Base-by-base conservation (phyloP, 1,284 basidiomycete genomes). In the Austroboletus niveus region DNA sequence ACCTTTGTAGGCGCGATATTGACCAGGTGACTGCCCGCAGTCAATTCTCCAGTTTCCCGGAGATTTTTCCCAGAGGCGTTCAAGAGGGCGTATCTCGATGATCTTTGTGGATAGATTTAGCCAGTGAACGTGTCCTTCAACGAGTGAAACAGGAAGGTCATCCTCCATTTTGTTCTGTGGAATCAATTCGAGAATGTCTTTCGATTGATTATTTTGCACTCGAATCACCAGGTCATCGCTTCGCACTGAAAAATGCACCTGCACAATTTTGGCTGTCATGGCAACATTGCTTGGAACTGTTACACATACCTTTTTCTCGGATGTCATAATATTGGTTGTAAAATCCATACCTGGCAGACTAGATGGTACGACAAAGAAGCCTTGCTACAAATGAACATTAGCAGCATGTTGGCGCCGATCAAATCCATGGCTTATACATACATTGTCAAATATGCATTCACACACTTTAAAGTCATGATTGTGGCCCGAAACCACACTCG, bases 61-160 rank as follows among this genome's bases (percentile, higher is more conserved):
- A 17, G 17, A 17, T 17, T 17, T 1, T 17, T 17, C 17, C 17
- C 17, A 17, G 17, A 17, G 17, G 17, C 17, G 1, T 1, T 17
- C 17, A 17, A 17, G 17, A 17, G 17, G 17, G 17, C 1, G 17
- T 17, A 17, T 17, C 17, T 17, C 17, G 1, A 17, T 17, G 17
- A 17, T 17, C 1, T 17, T 17, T 17, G 17, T 17, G 17, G 1
- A 17, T 17, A 17, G 17, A 17, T 17, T 17, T 1, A 17, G 17
- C 17, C 17, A 17, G 17, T 17, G 17, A 1, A 17, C 17, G 17
- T n/a, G n/a, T n/a, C n/a, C n/a, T n/a, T n/a, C n/a, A 4, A 72
- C 50, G 5, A 79, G 60, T 4, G 52, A 46, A 1, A 15, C 27
- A 0, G 77, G 78, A 8, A 79, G 58, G 54, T 78, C 77, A 0